Conservation (phyloP, 2,329 filamentous ascomycete species). For the Penicillium sp. region DNA sequence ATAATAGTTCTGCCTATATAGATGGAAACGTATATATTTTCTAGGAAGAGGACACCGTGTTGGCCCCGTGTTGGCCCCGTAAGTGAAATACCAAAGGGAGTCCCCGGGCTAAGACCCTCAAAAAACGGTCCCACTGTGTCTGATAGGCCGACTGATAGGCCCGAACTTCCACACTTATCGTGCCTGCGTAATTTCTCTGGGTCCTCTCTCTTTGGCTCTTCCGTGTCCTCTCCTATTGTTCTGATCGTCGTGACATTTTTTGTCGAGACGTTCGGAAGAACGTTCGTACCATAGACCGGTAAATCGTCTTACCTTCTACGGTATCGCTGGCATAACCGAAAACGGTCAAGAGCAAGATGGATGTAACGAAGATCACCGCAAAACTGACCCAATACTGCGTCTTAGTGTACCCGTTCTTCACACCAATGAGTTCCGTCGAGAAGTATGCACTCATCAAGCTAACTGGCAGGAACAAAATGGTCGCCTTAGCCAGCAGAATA, state of each 20-base stretch:
- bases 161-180: not conserved
- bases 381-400: constrained; percentile 69
- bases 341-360: constrained; percentile 57
- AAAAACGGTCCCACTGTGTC: not conserved
- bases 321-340: constrained; percentile 60
- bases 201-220: not conserved
- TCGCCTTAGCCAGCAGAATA: constrained; percentile 70
- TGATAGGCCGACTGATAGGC: constrained; percentile 7
- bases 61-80: constrained; percentile 6
- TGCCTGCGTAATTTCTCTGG: not conserved
- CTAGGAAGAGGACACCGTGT: constrained; percentile 17
- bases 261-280: constrained; percentile 37
- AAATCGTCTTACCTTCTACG: constrained; percentile 56
- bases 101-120: not conserved
- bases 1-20: constrained; percentile 11
- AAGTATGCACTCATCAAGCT: constrained; percentile 75
- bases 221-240: not conserved
- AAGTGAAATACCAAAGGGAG: constrained; percentile 3
- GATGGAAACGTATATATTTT: not conserved
- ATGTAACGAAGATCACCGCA: constrained; percentile 60
- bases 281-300: constrained; percentile 43
- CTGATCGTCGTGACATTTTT: constrained; percentile 17
- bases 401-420: constrained; percentile 58
- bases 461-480: constrained; percentile 73
- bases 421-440: constrained; percentile 61